Conservation (phyloP, 805 yeast species). For the Jamesozyma lodderae region DNA sequence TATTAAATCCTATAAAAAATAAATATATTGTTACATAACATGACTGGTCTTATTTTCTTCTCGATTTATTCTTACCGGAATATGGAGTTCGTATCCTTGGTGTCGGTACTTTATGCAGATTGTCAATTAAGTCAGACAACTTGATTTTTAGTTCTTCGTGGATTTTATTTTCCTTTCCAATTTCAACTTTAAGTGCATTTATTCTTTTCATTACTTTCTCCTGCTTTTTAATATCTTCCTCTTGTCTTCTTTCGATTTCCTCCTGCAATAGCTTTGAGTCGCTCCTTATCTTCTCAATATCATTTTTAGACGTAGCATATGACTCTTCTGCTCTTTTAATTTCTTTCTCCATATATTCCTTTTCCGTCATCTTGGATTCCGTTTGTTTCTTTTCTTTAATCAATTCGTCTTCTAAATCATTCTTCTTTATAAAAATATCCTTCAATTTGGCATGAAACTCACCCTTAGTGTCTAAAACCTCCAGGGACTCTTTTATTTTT, state of each 20-base stretch:
- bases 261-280: constrained; percentile 11
- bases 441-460: constrained; percentile 7
- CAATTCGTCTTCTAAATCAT: constrained; percentile 40
- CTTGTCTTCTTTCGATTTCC: constrained; percentile 9
- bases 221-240: constrained; percentile 4
- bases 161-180: constrained; percentile 9
- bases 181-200: constrained; percentile 6
- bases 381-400: constrained; percentile 36
- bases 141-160: constrained; percentile 12
- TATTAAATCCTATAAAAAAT: not conserved
- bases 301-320: constrained; percentile 35
- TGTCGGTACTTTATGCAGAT: constrained; percentile 18
- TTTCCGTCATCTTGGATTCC: constrained; percentile 47
- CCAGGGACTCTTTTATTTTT: constrained; percentile 24
- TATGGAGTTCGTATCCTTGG: constrained; percentile 19
- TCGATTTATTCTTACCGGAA: constrained; percentile 4
- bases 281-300: constrained; percentile 16
- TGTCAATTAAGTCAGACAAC: constrained; percentile 11
- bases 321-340: constrained; percentile 45
- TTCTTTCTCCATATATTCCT: constrained; percentile 54
- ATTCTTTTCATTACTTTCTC: constrained; percentile 9
- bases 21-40: not conserved
- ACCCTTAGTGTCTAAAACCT: constrained; percentile 9
- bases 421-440: constrained; percentile 25
- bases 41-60: constrained; percentile 2